Evolutionary conservation across 108 stramenopile species (phyloP), one percentile per base, ranked within the genome.

Genomic region (Fragilaria crotonensis): DNA sequence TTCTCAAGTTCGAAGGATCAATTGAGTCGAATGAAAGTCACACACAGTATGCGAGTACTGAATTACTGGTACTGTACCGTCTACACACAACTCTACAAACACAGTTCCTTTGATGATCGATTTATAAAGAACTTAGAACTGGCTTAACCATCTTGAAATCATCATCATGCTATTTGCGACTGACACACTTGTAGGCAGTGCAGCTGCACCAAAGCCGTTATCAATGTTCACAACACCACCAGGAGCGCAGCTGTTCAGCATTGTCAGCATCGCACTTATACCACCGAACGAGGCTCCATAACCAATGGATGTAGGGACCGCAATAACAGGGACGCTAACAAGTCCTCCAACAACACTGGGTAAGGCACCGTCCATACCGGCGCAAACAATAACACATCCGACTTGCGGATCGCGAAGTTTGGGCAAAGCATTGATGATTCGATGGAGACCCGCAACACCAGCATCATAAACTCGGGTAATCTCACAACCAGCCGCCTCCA

Each of bases 121-220:
- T n/a, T n/a, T n/a, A n/a, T n/a, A n/a, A n/a, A n/a, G n/a, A n/a
- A n/a, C n/a, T n/a, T n/a, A n/a, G n/a, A n/a, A n/a, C n/a, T n/a
- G n/a, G n/a, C n/a, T n/a, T n/a, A n/a, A n/a, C n/a, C n/a, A n/a
- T n/a, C n/a, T n/a, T n/a, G n/a, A n/a, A n/a, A n/a, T n/a, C n/a
- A n/a, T n/a, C n/a, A n/a, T n/a, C n/a, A n/a, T n/a, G n/a, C n/a
- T 41, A 41, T 41, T 41, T 41, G 14, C 11, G 36, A 41, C 7
- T 41, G 30, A 75, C 33, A 53, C 77, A 85, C 62, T 96, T 98
- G 52, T 89, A 84, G 3, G 93, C 97, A 88, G 72, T 0, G 89
- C 94, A 4, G 97, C 97, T 9, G 90, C 97, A 20, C 96, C 95
- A 60, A 98, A 96, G 22, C 97, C 97, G 71, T 96, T 96, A 67